Percentiles rank a stretch among this genome's conserved stretches.
phyloP scores from a whole-genome alignment of 352 stramenopile genomes.

The Globisporangium cystogenes region DNA sequence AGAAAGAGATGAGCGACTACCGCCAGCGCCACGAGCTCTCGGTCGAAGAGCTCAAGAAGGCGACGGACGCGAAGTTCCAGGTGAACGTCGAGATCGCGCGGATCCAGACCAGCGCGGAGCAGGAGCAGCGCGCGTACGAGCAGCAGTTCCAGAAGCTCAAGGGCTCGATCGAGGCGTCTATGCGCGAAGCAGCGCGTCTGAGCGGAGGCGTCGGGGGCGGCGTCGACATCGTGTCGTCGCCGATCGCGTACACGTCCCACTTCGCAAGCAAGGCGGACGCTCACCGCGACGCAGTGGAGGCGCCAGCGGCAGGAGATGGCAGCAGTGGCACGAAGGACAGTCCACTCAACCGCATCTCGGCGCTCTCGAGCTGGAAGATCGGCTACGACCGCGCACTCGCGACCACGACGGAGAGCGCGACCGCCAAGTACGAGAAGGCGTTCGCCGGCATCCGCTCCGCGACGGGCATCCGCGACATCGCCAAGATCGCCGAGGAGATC shows the following conservation, averaged over 20 bases:
- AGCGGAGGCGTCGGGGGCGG: not conserved
- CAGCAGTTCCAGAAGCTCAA: slow-evolving; percentile 61
- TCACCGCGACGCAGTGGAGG: not conserved
- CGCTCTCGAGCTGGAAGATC: slow-evolving; percentile 70
- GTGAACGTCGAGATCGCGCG: slow-evolving; percentile 41
- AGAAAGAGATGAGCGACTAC: slow-evolving; percentile 58
- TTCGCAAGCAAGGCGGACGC: not conserved
- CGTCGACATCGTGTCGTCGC: not conserved
- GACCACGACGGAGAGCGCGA: slow-evolving; percentile 31
- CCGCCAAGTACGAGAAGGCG: slow-evolving; percentile 58
- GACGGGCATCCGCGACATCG: slow-evolving; percentile 49
- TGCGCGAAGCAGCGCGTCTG: slow-evolving; percentile 20
- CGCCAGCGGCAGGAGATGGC: slow-evolving; percentile 7
- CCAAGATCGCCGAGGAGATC: slow-evolving; percentile 43
- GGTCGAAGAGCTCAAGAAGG: slow-evolving; percentile 34
- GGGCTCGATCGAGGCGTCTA: slow-evolving; percentile 41
- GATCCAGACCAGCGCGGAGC: slow-evolving; percentile 41
- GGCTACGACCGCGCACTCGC: slow-evolving; percentile 56
- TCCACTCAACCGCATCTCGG: slow-evolving; percentile 43
- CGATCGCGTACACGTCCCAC: not conserved
- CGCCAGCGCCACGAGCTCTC: slow-evolving; percentile 42
- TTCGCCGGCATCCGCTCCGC: slow-evolving; percentile 54
- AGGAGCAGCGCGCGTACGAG: slow-evolving; percentile 55
- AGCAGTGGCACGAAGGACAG: slow-evolving; percentile 16
- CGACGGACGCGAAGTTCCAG: slow-evolving; percentile 33